Conservation (phyloP, 108 stramenopile species). For the Cyclotella cryptica region DNA sequence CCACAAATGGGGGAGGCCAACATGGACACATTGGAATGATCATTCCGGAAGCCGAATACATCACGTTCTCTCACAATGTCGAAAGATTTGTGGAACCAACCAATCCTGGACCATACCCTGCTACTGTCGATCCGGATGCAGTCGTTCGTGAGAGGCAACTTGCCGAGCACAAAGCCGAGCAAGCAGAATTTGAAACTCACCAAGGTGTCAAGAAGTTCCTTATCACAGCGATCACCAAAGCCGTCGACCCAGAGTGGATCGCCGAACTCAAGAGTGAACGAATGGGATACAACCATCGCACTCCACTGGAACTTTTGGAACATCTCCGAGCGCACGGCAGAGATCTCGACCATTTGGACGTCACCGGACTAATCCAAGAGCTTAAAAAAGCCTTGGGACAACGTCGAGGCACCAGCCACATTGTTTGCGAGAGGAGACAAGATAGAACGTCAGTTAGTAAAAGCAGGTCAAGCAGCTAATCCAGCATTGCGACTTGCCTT, state of each 20-base stretch:
- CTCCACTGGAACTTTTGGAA: neutral
- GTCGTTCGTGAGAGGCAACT: conserved; percentile 7
- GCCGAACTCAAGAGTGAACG: neutral
- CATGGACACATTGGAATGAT: conserved; percentile 21
- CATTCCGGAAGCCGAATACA: conserved; percentile 16
- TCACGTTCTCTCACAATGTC: conserved; percentile 11
- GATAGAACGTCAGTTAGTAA: neutral
- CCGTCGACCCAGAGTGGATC: conserved; percentile 15
- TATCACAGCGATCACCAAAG: neutral
- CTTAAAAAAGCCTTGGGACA: conserved; percentile 9
- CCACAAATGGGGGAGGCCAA: conserved; percentile 15
- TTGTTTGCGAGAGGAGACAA: conserved; percentile 7
- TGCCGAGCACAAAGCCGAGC: conserved; percentile 16
- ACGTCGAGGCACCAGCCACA: conserved; percentile 7
- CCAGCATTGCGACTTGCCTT: conserved; percentile 8
- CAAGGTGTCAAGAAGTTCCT: conserved; percentile 7
- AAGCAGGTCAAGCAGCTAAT: conserved; percentile 7
- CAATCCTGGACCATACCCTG: conserved; percentile 13
- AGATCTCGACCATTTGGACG: conserved; percentile 15
- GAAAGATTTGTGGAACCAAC: neutral
- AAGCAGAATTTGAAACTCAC: conserved; percentile 9
- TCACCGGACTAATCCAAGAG: neutral
- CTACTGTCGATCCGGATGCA: conserved; percentile 6
- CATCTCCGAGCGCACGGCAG: conserved; percentile 1
- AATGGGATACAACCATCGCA: conserved; percentile 10